phyloP scores from a whole-genome alignment of 2,329 filamentous ascomycete genomes.

The Aspergillus fijiensis region DNA sequence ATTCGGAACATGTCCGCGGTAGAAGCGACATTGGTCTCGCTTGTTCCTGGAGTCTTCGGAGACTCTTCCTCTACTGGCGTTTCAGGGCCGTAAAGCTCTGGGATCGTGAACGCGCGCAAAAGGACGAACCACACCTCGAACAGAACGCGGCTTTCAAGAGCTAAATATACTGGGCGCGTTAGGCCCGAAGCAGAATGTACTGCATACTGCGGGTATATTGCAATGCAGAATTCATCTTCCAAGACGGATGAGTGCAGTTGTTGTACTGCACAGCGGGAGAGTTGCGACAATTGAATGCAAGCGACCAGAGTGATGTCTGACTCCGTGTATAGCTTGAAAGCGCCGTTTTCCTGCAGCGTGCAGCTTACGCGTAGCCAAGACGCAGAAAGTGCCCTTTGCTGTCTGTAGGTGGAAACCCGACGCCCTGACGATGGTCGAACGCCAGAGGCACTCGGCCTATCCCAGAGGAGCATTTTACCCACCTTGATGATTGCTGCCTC shows the following conservation, averaged over 20 bases:
- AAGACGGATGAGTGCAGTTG: slow-evolving; percentile 85
- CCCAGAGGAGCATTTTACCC: slow-evolving; percentile 87
- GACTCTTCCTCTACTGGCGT: slow-evolving; percentile 43
- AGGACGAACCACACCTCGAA: slow-evolving; percentile 98
- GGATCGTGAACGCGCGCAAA: slow-evolving; percentile 84
- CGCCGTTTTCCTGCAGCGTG: slow-evolving; percentile 90
- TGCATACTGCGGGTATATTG: slow-evolving; percentile 91
- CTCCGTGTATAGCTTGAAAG: slow-evolving; percentile 86
- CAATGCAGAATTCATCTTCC: slow-evolving; percentile 90
- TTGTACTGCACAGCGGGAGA: slow-evolving; percentile 88
- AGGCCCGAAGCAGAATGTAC: slow-evolving; percentile 71
- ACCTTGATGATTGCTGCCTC: slow-evolving; percentile 90
- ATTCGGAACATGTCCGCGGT: slow-evolving; percentile 65
- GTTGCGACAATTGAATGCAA: slow-evolving; percentile 80
- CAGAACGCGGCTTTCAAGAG: slow-evolving; percentile 80
- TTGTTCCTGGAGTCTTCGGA: slow-evolving; percentile 31
- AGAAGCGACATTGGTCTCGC: slow-evolving; percentile 31
- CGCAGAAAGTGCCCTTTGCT: slow-evolving; percentile 58
- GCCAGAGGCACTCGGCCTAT: slow-evolving; percentile 62
- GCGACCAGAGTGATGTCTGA: slow-evolving; percentile 77
- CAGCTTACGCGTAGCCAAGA: slow-evolving; percentile 89
- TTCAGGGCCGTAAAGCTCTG: slow-evolving; percentile 79
- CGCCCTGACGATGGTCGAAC: slow-evolving; percentile 36
- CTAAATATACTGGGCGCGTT: slow-evolving; percentile 84
- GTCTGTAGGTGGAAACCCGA: slow-evolving; percentile 54